Evolutionary conservation across 2,329 filamentous ascomycete species (phyloP).

Genomic region (Cladophialophora carrionii): DNA sequence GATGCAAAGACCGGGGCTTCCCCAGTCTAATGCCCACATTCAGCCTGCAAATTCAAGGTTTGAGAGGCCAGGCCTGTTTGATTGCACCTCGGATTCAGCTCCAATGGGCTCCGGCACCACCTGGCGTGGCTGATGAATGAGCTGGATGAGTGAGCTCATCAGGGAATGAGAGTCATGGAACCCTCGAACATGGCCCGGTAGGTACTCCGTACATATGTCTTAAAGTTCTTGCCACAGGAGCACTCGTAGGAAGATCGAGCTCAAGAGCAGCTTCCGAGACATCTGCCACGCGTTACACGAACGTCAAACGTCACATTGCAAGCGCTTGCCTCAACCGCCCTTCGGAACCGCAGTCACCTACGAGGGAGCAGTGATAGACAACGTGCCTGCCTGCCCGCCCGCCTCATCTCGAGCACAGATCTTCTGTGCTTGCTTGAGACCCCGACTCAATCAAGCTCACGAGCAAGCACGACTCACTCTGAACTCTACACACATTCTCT

Average conservation of each 20-base stretch:
- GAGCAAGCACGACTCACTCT: conserved; percentile 9
- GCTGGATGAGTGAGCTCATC: conserved; percentile 13
- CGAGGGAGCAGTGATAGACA: neutral
- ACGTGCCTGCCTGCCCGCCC: neutral
- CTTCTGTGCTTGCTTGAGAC: neutral
- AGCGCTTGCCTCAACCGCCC: neutral
- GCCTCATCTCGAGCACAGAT: neutral
- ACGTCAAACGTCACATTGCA: neutral
- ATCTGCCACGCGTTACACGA: conserved; percentile 4
- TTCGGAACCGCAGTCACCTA: neutral
- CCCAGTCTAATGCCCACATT: conserved; percentile 7
- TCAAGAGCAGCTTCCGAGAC: neutral
- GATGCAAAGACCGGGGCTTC: neutral
- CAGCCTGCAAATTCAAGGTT: conserved; percentile 5
- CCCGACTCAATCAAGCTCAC: neutral
- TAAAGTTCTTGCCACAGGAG: conserved; percentile 1
- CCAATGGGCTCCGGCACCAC: conserved; percentile 5
- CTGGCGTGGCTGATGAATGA: conserved; percentile 6
- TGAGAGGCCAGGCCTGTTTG: conserved; percentile 1
- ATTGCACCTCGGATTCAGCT: conserved; percentile 8
- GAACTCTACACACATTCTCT: neutral
- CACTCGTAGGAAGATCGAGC: neutral
- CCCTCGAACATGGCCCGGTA: neutral
- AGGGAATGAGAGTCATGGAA: neutral
- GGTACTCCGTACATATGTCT: conserved; percentile 1